These are phyloP conservation scores for Rehmannia glutinosa DNA, from an alignment of 257 asterid species.

Conservation along the genomic window DNA sequence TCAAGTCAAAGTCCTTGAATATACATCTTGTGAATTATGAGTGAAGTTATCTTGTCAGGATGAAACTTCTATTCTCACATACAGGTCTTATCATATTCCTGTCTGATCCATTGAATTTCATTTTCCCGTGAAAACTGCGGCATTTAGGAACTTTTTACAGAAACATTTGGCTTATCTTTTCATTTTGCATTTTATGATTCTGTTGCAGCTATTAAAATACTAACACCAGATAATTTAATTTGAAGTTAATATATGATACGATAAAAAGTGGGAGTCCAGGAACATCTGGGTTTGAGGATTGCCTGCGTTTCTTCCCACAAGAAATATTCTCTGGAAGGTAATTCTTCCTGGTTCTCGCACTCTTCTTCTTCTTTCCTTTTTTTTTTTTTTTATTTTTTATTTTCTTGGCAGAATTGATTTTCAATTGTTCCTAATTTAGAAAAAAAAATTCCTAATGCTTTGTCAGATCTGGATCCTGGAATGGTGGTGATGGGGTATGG, in stretches of 20 bases:
- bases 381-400: too few species aligned
- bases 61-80: background rate
- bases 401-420: slow-evolving; percentile 1
- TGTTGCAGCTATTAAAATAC: slow-evolving; percentile 20
- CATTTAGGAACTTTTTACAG: background rate
- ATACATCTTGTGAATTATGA: background rate
- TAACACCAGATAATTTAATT: slow-evolving; percentile 18
- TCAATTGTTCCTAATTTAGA: background rate
- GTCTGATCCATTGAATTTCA: slow-evolving; percentile 9
- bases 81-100: background rate
- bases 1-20: background rate
- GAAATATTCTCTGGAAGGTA: slow-evolving; percentile 94
- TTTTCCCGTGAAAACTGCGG: slow-evolving; percentile 12
- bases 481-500: slow-evolving; percentile 96
- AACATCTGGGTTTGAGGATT: slow-evolving; percentile 79
- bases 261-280: slow-evolving; percentile 87
- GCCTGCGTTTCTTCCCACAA: slow-evolving; percentile 84
- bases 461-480: slow-evolving; percentile 92
- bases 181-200: slow-evolving; percentile 10
- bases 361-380: too few species aligned
- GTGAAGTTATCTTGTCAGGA: background rate
- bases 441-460: slow-evolving; percentile 11
- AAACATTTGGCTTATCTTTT: background rate
- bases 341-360: background rate
- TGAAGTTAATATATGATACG: slow-evolving; percentile 91